phyloP scores from a whole-genome alignment of 2,329 filamentous ascomycete genomes.

The Colletotrichum karsti region DNA sequence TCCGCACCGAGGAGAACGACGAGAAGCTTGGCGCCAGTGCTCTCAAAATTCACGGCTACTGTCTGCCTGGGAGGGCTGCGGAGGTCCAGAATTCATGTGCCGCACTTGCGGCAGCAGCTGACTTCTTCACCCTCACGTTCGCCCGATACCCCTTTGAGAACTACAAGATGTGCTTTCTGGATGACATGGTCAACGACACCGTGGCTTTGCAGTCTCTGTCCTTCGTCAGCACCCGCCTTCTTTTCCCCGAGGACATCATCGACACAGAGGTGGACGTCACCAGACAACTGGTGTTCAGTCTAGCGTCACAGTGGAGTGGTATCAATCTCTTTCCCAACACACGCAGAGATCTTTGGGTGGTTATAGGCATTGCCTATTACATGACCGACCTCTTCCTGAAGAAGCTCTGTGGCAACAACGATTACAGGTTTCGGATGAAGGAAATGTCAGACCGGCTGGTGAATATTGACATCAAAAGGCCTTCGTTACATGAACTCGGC shows the following conservation, averaged over 20 bases:
- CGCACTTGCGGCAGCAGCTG: slow-evolving; percentile 86
- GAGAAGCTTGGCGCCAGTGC: slow-evolving; percentile 90
- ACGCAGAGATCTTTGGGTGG: slow-evolving; percentile 85
- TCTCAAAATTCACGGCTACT: slow-evolving; percentile 90
- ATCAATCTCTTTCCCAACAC: slow-evolving; percentile 90
- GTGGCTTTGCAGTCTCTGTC: slow-evolving; percentile 83
- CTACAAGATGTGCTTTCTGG: slow-evolving; percentile 94
- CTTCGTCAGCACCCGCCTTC: slow-evolving; percentile 84
- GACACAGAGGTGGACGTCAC: slow-evolving; percentile 85
- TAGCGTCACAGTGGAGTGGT: slow-evolving; percentile 94
- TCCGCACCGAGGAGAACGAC: slow-evolving; percentile 89
- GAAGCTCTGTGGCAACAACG: slow-evolving; percentile 91
- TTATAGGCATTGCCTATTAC: slow-evolving; percentile 90
- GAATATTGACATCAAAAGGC: slow-evolving; percentile 81
- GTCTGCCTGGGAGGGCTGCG: slow-evolving; percentile 81
- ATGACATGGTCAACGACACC: slow-evolving; percentile 82
- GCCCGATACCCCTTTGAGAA: slow-evolving; percentile 91
- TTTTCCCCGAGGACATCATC: slow-evolving; percentile 86
- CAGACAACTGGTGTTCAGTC: slow-evolving; percentile 80
- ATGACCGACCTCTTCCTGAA: slow-evolving; percentile 95
- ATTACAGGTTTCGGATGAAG: slow-evolving; percentile 92
- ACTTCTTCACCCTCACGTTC: slow-evolving; percentile 88
- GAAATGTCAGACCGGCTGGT: slow-evolving; percentile 82
- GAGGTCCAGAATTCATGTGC: slow-evolving; percentile 89
- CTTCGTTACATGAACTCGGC: slow-evolving; percentile 84